Evolutionary conservation across 192 early-diverging fungal genomes (phyloP).

Genomic region (Spinellus fusiger): DNA sequence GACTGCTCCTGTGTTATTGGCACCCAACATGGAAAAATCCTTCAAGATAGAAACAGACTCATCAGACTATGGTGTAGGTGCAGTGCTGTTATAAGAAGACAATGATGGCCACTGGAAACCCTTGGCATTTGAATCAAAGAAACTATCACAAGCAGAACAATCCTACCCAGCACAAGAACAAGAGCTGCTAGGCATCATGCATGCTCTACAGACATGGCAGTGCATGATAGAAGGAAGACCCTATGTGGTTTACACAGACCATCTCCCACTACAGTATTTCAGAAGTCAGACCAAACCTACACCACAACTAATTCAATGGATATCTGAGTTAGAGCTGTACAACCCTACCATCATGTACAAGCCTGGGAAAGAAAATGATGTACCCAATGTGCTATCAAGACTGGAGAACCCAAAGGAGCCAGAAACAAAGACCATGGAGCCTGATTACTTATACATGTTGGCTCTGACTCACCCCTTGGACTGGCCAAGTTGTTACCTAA

Average conservation of each 20-base stretch:
- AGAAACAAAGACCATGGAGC: background rate
- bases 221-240: slow-evolving; percentile 2
- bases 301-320: background rate
- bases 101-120: slow-evolving; percentile 2
- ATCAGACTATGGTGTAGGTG: slow-evolving; percentile 1
- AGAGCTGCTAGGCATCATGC: slow-evolving; percentile 4
- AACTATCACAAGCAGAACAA: slow-evolving; percentile 19
- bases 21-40: slow-evolving; percentile 1
- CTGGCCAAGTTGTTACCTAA: slow-evolving; percentile 2
- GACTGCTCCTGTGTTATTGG: background rate
- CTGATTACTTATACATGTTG: background rate
- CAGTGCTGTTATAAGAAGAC: background rate
- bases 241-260: slow-evolving; percentile 3
- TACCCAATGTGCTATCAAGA: background rate
- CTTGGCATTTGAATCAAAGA: slow-evolving; percentile 28
- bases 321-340: background rate
- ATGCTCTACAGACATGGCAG: slow-evolving; percentile 5
- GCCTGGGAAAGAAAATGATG: background rate
- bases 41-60: slow-evolving; percentile 2
- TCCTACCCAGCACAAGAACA: slow-evolving; percentile 19
- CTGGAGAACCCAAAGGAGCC: background rate
- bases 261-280: slow-evolving; percentile 3
- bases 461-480: background rate
- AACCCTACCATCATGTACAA: background rate
- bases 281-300: background rate